These are phyloP conservation scores for Pythium guiyangense DNA, from an alignment of 352 stramenopile species.

Conservation along the genomic window DNA sequence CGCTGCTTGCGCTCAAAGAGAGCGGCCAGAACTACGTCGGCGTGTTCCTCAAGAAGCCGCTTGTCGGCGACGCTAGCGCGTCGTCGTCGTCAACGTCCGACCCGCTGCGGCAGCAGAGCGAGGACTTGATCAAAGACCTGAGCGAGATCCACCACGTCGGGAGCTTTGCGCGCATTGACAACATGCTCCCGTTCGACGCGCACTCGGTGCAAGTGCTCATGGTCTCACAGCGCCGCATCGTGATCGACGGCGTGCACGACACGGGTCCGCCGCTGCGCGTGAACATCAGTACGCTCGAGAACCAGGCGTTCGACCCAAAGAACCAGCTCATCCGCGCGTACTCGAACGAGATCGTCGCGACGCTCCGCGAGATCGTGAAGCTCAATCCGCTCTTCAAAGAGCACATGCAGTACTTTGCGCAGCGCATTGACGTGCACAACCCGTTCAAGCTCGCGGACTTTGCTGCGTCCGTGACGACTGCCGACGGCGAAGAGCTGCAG, in stretches of 20 bases:
- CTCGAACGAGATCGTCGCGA: constrained; percentile 97
- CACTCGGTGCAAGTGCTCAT: constrained; percentile 81
- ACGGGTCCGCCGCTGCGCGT: constrained; percentile 53
- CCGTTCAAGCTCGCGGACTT: constrained; percentile 98
- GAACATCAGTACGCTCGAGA: constrained; percentile 71
- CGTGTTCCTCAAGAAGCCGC: constrained; percentile 91
- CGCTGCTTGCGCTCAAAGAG: constrained; percentile 84
- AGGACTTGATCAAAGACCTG: constrained; percentile 91
- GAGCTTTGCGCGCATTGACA: constrained; percentile 95
- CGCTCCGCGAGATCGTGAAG: constrained; percentile 95
- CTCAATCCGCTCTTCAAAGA: constrained; percentile 97
- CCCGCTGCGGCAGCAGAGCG: constrained; percentile 21
- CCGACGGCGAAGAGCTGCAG: constrained; percentile 90
- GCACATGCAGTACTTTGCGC: constrained; percentile 96
- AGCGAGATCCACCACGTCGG: constrained; percentile 94
- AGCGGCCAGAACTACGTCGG: constrained; percentile 90
- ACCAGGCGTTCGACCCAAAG: constrained; percentile 60
- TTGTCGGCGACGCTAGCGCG: neutral
- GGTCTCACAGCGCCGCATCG: constrained; percentile 86
- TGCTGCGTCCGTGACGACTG: constrained; percentile 93
- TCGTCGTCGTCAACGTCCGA: constrained; percentile 1
- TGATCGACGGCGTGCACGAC: constrained; percentile 73
- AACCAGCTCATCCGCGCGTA: constrained; percentile 93
- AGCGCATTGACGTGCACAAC: constrained; percentile 94
- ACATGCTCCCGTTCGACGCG: constrained; percentile 79